Conservation (phyloP, 805 yeast species). For the Barnettozyma californica region DNA sequence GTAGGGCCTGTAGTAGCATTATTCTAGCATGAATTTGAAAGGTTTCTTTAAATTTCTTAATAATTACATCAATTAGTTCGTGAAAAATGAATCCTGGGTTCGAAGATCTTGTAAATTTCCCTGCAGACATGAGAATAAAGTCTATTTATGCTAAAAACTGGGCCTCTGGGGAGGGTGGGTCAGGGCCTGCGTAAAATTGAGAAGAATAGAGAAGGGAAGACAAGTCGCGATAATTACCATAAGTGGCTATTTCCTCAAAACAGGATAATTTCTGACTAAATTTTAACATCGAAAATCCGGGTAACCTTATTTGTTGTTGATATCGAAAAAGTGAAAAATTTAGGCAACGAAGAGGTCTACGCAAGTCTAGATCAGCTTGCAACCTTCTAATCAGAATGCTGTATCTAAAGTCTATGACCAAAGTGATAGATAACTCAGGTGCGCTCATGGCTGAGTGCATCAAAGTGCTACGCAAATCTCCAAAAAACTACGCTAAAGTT, state of each 20-base stretch:
- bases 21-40: not conserved
- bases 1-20: not conserved
- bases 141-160: too few species aligned
- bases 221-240: not conserved
- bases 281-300: not conserved
- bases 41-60: too few species aligned
- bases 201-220: too few species aligned
- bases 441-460: slow-evolving; percentile 94
- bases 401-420: slow-evolving; percentile 79
- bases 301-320: not conserved
- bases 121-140: not conserved
- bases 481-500: slow-evolving; percentile 72
- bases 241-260: not conserved
- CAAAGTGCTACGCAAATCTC: slow-evolving; percentile 87
- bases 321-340: not conserved
- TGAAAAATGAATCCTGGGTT: too few species aligned
- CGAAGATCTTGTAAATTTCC: too few species aligned
- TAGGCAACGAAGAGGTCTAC: not conserved
- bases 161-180: too few species aligned
- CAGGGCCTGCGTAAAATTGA: too few species aligned
- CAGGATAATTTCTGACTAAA: not conserved
- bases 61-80: too few species aligned
- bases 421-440: slow-evolving; percentile 93
- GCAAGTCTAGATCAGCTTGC: too few species aligned
- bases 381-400: slow-evolving; percentile 47